phyloP scores from a whole-genome alignment of 305 asterid species.

The Fraxinus platypoda region DNA sequence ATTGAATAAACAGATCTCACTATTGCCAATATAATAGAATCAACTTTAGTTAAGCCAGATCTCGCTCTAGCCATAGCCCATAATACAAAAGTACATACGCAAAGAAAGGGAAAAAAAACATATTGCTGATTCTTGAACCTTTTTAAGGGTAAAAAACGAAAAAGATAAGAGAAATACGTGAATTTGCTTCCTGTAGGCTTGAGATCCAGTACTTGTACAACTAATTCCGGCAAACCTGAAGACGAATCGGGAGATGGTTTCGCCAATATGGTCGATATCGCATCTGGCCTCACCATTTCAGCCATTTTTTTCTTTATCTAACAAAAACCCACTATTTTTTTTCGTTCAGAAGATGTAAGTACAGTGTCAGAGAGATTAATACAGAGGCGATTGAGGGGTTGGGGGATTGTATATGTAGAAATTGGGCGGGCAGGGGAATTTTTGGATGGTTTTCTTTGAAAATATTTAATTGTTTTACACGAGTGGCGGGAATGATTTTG shows the following conservation, averaged over 20 bases:
- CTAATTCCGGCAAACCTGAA: constrained; percentile 59
- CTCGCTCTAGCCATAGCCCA: background rate
- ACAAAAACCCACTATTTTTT: background rate
- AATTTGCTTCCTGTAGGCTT: constrained; percentile 54
- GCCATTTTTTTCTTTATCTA: constrained; percentile 35
- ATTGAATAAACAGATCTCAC: constrained; percentile 3
- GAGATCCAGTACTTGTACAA: constrained; percentile 76
- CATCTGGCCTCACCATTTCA: constrained; percentile 55
- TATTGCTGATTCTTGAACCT: background rate
- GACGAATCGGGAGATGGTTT: constrained; percentile 74
- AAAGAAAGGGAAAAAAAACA: too few relatives aligned
- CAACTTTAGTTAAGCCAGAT: background rate
- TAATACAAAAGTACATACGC: too few relatives aligned
- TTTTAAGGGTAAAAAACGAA: background rate
- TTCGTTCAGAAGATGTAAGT: background rate
- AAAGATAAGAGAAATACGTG: constrained; percentile 38
- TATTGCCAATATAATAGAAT: background rate
- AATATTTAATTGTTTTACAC: background rate
- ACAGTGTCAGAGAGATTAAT: background rate
- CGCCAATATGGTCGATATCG: constrained; percentile 56
- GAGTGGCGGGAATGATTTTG: background rate
- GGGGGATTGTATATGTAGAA: background rate
- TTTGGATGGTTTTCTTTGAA: background rate
- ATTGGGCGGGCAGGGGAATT: background rate
- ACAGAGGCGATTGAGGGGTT: background rate